phyloP scores from a whole-genome alignment of 1,284 basidiomycete genomes.

The Moesziomyces antarcticus region DNA sequence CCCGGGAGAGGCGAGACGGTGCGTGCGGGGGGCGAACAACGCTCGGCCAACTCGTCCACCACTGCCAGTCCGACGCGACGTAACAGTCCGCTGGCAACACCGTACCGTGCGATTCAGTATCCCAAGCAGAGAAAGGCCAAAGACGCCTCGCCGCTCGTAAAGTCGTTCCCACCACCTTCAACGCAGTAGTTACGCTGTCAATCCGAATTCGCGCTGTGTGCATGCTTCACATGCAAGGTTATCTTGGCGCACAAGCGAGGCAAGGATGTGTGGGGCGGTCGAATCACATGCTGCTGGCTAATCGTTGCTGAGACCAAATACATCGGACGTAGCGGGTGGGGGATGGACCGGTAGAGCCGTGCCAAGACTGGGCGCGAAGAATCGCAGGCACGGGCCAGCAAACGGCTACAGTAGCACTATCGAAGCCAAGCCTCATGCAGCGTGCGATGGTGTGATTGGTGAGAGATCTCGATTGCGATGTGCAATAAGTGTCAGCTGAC shows the following conservation, averaged over 20 bases:
- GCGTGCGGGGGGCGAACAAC: conserved; percentile 4
- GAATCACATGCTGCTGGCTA: no score
- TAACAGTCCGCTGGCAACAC: conserved; percentile 30
- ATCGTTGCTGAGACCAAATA: background rate
- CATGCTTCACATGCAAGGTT: no score
- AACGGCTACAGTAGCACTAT: no score
- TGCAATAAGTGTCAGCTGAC: no score
- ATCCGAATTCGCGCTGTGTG: no score
- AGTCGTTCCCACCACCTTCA: conserved; percentile 9
- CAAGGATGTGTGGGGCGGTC: no score
- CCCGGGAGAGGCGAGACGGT: conserved; percentile 4
- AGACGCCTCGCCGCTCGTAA: conserved; percentile 24
- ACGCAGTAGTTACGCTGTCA: no score
- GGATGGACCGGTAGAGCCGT: conserved; percentile 2
- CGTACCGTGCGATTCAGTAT: conserved; percentile 32
- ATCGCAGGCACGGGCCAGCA: background rate
- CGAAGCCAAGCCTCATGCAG: no score
- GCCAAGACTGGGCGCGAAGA: conserved; percentile 23
- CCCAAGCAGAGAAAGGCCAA: conserved; percentile 20
- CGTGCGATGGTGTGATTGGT: background rate
- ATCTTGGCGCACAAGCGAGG: no score
- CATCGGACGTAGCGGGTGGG: conserved; percentile 16
- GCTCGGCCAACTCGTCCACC: conserved; percentile 15
- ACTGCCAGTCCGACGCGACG: conserved; percentile 24
- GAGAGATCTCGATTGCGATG: background rate